These are phyloP conservation scores for Ascochyta koolunga DNA, from an alignment of 2,329 filamentous ascomycete genomes.

Conservation along the genomic window DNA sequence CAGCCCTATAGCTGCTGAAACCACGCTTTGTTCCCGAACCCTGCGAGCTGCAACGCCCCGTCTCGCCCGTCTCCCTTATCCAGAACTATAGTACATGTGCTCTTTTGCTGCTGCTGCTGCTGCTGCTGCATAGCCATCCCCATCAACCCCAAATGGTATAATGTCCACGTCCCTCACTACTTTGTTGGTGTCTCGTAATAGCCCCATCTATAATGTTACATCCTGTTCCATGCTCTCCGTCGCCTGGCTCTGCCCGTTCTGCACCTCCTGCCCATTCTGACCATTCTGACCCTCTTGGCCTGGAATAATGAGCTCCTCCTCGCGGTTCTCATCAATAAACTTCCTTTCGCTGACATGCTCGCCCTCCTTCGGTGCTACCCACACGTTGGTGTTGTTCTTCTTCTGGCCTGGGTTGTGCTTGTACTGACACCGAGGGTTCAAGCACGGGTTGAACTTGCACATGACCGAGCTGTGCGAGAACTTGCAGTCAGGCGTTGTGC, in stretches of 20 bases:
- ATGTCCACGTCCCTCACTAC: slow-evolving; percentile 5
- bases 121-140: background rate
- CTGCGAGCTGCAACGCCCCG: background rate
- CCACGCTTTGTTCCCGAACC: slow-evolving; percentile 9
- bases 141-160: slow-evolving; percentile 21
- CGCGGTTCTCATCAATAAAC: slow-evolving; percentile 74
- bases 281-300: slow-evolving; percentile 34
- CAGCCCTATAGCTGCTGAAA: slow-evolving; percentile 25
- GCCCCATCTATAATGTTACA: slow-evolving; percentile 23
- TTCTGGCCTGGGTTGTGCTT: slow-evolving; percentile 90
- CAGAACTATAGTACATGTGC: slow-evolving; percentile 36
- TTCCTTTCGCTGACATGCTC: slow-evolving; percentile 84
- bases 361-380: slow-evolving; percentile 67
- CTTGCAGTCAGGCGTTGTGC: slow-evolving; percentile 79
- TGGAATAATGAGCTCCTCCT: slow-evolving; percentile 76
- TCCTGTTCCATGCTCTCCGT: slow-evolving; percentile 30
- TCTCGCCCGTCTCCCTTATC: slow-evolving; percentile 13
- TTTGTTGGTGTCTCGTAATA: background rate
- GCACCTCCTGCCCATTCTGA: slow-evolving; percentile 20
- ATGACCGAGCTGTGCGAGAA: slow-evolving; percentile 85
- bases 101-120: slow-evolving; percentile 13
- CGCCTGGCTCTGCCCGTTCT: slow-evolving; percentile 12
- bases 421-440: slow-evolving; percentile 85
- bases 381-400: slow-evolving; percentile 80
- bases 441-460: slow-evolving; percentile 91